phyloP scores from a whole-genome alignment of 345 rosid genomes.

The Garcia nutans region DNA sequence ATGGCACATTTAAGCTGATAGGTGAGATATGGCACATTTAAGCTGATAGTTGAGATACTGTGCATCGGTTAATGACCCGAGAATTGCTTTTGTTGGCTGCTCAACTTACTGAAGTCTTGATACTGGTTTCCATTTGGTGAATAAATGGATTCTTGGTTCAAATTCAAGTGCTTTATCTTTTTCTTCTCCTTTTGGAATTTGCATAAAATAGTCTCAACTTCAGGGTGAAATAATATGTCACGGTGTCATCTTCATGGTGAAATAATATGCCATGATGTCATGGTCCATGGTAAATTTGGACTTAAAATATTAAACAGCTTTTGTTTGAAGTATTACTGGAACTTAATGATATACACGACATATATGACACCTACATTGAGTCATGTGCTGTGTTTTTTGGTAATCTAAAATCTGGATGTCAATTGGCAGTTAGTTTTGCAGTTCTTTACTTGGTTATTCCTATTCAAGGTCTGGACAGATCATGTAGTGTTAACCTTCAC shows the following conservation, averaged over 20 bases:
- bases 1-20: constrained; percentile 18
- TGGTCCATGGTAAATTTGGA: too few species aligned
- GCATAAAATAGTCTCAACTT: neutral
- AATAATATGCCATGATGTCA: neutral
- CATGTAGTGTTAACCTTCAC: neutral
- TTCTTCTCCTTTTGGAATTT: neutral
- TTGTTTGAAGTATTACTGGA: neutral
- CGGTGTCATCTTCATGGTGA: neutral
- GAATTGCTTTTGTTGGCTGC: neutral
- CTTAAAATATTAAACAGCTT: neutral
- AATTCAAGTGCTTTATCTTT: neutral
- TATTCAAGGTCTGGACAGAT: neutral
- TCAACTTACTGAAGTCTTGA: neutral
- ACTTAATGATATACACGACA: neutral
- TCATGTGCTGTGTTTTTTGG: too few species aligned
- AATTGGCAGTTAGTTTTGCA: neutral
- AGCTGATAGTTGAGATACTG: constrained; percentile 12
- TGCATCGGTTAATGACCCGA: neutral
- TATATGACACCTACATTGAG: too few species aligned
- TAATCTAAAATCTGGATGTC: neutral
- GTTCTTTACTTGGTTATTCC: neutral
- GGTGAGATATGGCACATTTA: constrained; percentile 19
- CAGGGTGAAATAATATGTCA: neutral
- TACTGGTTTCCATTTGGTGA: constrained; percentile 3
- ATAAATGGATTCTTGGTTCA: neutral